Conservation (phyloP, 805 yeast species). For the Starmerella sp. region DNA sequence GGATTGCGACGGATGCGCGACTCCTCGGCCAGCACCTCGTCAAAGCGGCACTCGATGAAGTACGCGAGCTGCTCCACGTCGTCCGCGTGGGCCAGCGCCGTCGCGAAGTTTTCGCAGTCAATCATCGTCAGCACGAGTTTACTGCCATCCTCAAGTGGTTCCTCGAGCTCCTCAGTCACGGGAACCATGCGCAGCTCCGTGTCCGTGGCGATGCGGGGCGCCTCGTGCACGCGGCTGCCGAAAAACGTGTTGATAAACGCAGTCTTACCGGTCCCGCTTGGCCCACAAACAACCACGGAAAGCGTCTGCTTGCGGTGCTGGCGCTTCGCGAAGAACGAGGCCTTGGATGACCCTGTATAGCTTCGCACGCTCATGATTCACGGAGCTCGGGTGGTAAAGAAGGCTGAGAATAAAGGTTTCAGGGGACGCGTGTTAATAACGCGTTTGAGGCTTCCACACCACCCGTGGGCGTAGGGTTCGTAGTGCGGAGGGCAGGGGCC, state of each 20-base stretch:
- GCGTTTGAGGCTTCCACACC: not conserved
- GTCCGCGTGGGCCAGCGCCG: constrained; percentile 48
- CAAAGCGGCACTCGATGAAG: constrained; percentile 59
- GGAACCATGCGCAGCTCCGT: constrained; percentile 9
- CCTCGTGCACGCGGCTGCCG: constrained; percentile 16
- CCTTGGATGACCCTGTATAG: not conserved
- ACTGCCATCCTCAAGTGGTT: constrained; percentile 36
- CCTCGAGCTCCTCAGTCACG: constrained; percentile 38
- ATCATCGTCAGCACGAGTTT: constrained; percentile 41
- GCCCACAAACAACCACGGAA: constrained; percentile 60
- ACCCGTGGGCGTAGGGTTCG: not conserved
- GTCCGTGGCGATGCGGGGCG: not conserved
- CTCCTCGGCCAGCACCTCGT: constrained; percentile 61
- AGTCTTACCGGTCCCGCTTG: constrained; percentile 62
- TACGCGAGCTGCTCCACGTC: constrained; percentile 41
- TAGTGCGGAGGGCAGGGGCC: not conserved
- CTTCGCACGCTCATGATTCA: constrained; percentile 2
- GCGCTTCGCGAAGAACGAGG: constrained; percentile 37
- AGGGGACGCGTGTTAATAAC: constrained; percentile 4
- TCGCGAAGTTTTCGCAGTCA: constrained; percentile 71
- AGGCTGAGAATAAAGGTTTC: not conserved
- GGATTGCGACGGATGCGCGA: constrained; percentile 63
- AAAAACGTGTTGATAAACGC: constrained; percentile 56
- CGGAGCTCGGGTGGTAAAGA: not conserved
- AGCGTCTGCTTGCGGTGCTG: constrained; percentile 35